Evolutionary conservation across 2,329 filamentous ascomycete species (phyloP), one percentile per base, ranked within the genome.

Genomic region (Talaromyces verruculosus): DNA sequence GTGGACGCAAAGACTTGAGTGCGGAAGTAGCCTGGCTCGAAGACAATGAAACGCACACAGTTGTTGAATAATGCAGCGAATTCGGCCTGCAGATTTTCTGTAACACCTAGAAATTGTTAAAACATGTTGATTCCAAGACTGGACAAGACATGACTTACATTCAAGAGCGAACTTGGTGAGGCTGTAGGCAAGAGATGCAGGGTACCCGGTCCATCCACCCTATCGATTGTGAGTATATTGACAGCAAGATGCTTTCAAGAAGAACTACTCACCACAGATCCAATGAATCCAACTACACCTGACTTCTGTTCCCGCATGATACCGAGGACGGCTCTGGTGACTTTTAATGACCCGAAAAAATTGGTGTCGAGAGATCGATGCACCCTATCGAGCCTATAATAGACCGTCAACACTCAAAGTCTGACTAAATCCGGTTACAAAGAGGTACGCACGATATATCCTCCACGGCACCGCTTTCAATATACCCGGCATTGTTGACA

Each of bases 21-120:
- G 22, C 72, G 69, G 64, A 76, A 71, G 22, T 51, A 63, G 0
- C 73, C 73, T 2, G 73, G 73, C 33, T 75, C 74, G 25, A 74
- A 70, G 41, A 72, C 15, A 4, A 73, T 67, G 0, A 73, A 67
- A 41, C 58, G 49, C 6, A 70, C 65, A 13, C 74, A 68, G 55
- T 67, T 67, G 39, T 73, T 70, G 10, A 72, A 72, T 25, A 74
- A 64, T 19, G 68, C 72, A 72, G 64, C 28, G 63, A 47, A 47
- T 53, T 57, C 57, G 25, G 8, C 41, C 39, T 65, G 63, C 2
- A 65, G 33, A 25, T 45, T 82, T 0, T 75, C 74, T 1, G 77
- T 76, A 25, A 81, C 65, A 0, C 77, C 74, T 5, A 77, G 78
- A 72, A 84, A 80, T 39, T 33, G 30, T 65, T 53, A 53, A 2